Evolutionary conservation across 2,329 filamentous ascomycete genomes (phyloP).

Genomic region (Trichoderma sp.): DNA sequence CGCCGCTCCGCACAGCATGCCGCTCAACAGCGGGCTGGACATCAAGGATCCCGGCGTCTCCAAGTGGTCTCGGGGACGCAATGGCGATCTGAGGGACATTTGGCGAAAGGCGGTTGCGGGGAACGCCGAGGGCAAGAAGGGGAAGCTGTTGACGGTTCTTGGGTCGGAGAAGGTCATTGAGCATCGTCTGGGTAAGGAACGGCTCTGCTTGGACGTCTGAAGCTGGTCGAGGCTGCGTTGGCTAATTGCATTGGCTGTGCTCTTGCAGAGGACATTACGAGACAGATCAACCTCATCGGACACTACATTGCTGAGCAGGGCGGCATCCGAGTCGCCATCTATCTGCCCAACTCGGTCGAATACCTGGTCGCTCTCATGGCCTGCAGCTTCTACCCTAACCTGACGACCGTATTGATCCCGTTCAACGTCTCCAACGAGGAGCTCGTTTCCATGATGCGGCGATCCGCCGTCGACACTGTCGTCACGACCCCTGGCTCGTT

Average conservation of each 20-base stretch:
- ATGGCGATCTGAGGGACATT: constrained; percentile 88
- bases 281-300: constrained; percentile 86
- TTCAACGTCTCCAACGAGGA: constrained; percentile 73
- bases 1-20: constrained; percentile 81
- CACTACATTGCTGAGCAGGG: constrained; percentile 71
- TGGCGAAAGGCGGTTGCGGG: constrained; percentile 74
- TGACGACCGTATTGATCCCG: constrained; percentile 82
- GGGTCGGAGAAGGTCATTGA: constrained; percentile 75
- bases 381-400: constrained; percentile 78
- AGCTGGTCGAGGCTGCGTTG: not conserved
- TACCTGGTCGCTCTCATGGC: constrained; percentile 81
- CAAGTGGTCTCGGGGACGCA: constrained; percentile 79
- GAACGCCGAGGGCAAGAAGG: constrained; percentile 67
- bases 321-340: constrained; percentile 79
- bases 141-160: constrained; percentile 75
- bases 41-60: constrained; percentile 79
- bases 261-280: constrained; percentile 66
- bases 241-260: constrained; percentile 21
- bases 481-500: constrained; percentile 86
- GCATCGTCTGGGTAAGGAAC: constrained; percentile 61
- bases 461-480: constrained; percentile 76
- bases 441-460: constrained; percentile 71
- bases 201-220: not conserved
- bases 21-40: constrained; percentile 74
- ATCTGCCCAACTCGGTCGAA: constrained; percentile 91